Conservation (phyloP, 495 filamentous ascomycete genomes). For the Collariella sp. region DNA sequence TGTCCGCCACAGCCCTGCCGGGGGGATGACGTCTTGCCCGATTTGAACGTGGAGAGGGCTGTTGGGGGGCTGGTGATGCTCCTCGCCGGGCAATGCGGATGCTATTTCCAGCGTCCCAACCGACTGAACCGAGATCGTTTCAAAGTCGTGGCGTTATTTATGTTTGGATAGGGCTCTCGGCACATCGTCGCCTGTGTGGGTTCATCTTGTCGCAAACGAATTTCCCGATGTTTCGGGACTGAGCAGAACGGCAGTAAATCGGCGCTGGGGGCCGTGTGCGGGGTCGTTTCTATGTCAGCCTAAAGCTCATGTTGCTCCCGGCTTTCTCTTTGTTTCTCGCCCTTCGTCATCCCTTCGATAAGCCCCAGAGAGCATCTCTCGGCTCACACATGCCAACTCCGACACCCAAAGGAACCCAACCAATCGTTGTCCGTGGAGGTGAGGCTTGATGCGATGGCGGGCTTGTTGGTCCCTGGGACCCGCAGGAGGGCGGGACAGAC, state of each 20-base stretch:
- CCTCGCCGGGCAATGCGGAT: slow-evolving; percentile 11
- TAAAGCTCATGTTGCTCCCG: too few species aligned
- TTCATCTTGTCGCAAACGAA: not conserved
- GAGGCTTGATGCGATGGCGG: not conserved
- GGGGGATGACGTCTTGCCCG: slow-evolving; percentile 17
- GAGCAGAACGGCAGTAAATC: not conserved
- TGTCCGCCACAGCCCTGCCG: slow-evolving; percentile 8
- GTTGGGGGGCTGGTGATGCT: not conserved
- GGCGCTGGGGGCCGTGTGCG: not conserved
- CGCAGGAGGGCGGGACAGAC: not conserved
- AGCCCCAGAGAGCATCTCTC: not conserved
- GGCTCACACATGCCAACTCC: slow-evolving; percentile 1
- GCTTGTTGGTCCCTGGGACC: not conserved
- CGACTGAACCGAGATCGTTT: not conserved
- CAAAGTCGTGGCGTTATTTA: not conserved
- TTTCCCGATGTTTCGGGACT: not conserved
- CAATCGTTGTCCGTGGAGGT: not conserved
- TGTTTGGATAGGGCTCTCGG: not conserved
- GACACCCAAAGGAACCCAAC: not conserved
- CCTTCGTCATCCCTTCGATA: not conserved
- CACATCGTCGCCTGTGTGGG: not conserved
- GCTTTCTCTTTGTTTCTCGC: too few species aligned
- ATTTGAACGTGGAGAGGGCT: slow-evolving; percentile 5
- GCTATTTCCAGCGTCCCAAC: slow-evolving; percentile 14
- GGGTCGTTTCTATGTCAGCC: too few species aligned